Base-by-base conservation (phyloP, 352 stramenopile genomes). In the Phytopythium montanum region DNA sequence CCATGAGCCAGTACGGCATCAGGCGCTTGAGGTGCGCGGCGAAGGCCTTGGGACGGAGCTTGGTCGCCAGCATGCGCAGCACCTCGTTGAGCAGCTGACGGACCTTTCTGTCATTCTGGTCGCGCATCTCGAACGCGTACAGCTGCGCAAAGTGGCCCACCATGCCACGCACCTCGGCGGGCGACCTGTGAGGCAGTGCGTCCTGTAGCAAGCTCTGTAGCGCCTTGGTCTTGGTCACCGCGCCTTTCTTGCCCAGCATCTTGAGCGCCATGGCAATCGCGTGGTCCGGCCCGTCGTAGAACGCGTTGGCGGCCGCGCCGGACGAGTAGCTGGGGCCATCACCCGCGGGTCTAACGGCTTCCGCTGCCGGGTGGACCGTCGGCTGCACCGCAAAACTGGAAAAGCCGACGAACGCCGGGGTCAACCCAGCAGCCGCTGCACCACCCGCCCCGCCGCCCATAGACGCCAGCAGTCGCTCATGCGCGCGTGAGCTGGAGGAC, bases 81-180 rank as follows among this genome's bases (percentile, higher is more conserved):
- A 92, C 81, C 60, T 92, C 76, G 46, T 87, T 92, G 16, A 89
- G 62, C 54, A 92, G 49, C 28, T 92, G 79, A 5, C 85, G 85
- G 51, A 94, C 82, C 56, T 89, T 91, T 36, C 79, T 70, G 64
- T 94, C 85, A 54, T 94, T 94, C 60, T 93, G 81, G 66, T 94
- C 82, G 55, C 79, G 78, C 66, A 94, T 84, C 62, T 92, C 81
- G 38, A 85, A 81, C 29, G 81, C 78, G 58, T 92, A 94, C 28
- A 92, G 67, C 46, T 92, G 81, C 56, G 79, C 76, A 61, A 86
- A 94, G 44, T 90, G 81, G 14, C 85, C 82, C 5, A 94, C 64
- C 79, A 92, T 88, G 21, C 58, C 70, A 39, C 85, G 85, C 18
- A 94, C 58, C 45, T 88, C 85, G 2, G 66, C 48, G 0, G 81